Evolutionary conservation across 108 stramenopile genomes (phyloP).

Genomic region (Pseudonitzschia multistriata): DNA sequence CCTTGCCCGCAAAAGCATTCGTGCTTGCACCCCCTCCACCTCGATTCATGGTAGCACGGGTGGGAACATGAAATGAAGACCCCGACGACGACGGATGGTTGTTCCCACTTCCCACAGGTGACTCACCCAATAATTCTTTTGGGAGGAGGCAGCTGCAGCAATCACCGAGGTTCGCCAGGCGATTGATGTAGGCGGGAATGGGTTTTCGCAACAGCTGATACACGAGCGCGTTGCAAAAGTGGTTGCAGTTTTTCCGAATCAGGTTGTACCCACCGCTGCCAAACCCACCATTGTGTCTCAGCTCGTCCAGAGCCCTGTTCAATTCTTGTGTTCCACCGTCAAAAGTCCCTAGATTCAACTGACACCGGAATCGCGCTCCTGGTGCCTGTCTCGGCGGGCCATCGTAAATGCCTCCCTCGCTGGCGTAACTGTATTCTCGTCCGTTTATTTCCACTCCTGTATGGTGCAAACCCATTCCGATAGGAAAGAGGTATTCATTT

Average conservation of each 20-base stretch:
- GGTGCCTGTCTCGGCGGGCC: constrained; percentile 61
- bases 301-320: constrained; percentile 62
- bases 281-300: constrained; percentile 52
- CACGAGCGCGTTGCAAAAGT: constrained; percentile 88
- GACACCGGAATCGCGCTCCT: constrained; percentile 60
- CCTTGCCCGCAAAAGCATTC: constrained; percentile 51
- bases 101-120: constrained; percentile 62
- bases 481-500: constrained; percentile 69
- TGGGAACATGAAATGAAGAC: constrained; percentile 47
- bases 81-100: not conserved
- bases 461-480: constrained; percentile 90
- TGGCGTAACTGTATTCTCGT: constrained; percentile 76
- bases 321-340: constrained; percentile 74
- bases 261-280: constrained; percentile 81
- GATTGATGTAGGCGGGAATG: constrained; percentile 87
- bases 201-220: constrained; percentile 54
- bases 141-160: constrained; percentile 83
- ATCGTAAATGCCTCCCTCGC: constrained; percentile 81
- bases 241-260: constrained; percentile 85
- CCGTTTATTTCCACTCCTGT: constrained; percentile 84
- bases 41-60: constrained; percentile 39
- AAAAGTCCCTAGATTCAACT: constrained; percentile 73
- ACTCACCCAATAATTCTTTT: constrained; percentile 66
- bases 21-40: constrained; percentile 12
- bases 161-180: constrained; percentile 77